Evolutionary conservation across 2,329 filamentous ascomycete genomes (phyloP).

Genomic region (Domatiomyces globalis): DNA sequence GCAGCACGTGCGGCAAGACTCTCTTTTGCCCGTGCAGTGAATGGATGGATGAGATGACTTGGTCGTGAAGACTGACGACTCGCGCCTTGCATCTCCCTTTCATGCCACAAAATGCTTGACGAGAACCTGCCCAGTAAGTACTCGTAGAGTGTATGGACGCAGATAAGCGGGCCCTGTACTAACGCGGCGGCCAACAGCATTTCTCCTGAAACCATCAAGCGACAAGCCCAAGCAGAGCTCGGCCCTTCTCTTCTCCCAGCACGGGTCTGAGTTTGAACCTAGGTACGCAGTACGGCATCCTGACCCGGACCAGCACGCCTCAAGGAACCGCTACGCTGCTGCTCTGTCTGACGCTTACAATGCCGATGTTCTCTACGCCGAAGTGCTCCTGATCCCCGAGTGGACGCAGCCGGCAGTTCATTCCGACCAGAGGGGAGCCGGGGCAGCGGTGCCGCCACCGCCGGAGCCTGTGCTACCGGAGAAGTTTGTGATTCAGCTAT

Average conservation of each 20-base stretch:
- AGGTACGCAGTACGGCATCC: conserved; percentile 68
- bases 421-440: conserved; percentile 59
- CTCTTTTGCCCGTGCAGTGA: not conserved
- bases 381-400: conserved; percentile 69
- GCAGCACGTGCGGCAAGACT: not conserved
- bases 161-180: conserved; percentile 10
- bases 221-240: conserved; percentile 29
- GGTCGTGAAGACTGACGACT: not conserved
- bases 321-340: conserved; percentile 72
- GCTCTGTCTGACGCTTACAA: conserved; percentile 73
- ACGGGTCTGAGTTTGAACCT: conserved; percentile 65
- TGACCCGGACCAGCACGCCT: conserved; percentile 53
- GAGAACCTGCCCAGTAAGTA: conserved; percentile 69
- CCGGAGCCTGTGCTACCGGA: conserved; percentile 62
- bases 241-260: conserved; percentile 40
- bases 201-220: conserved; percentile 43
- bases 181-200: conserved; percentile 29
- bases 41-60: not conserved
- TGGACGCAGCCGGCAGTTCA: conserved; percentile 75
- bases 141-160: conserved; percentile 23
- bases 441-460: conserved; percentile 50
- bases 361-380: conserved; percentile 69
- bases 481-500: conserved; percentile 71
- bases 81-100: not conserved
- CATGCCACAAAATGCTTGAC: conserved; percentile 55